Evolutionary conservation across 345 rosid genomes (phyloP).

Genomic region (Triadica sebifera): DNA sequence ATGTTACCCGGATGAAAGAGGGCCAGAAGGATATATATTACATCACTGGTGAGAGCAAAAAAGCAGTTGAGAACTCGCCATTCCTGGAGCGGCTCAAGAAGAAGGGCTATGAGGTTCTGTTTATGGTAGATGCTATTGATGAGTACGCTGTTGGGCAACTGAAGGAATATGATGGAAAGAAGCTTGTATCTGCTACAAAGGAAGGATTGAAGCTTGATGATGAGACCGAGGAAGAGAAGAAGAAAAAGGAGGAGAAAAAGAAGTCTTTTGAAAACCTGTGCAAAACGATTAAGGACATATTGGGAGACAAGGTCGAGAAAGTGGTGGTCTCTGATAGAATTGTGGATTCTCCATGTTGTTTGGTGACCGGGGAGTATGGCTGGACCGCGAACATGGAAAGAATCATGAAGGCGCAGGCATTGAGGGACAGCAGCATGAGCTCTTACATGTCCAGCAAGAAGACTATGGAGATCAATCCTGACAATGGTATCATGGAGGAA

Average conservation of each 20-base stretch:
- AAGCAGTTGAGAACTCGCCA: slow-evolving; percentile 87
- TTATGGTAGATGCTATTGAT: slow-evolving; percentile 89
- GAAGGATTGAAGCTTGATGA: slow-evolving; percentile 81
- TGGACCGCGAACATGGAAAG: slow-evolving; percentile 96
- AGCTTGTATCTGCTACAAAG: slow-evolving; percentile 77
- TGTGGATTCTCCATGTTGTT: slow-evolving; percentile 83
- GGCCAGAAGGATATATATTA: slow-evolving; percentile 82
- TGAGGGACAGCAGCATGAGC: slow-evolving; percentile 85
- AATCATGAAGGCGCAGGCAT: slow-evolving; percentile 85
- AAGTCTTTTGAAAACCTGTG: slow-evolving; percentile 73
- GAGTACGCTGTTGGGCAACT: slow-evolving; percentile 82
- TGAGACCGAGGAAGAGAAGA: slow-evolving; percentile 78
- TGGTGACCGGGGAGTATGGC: slow-evolving; percentile 85
- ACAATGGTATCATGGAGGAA: slow-evolving; percentile 89
- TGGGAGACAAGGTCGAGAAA: slow-evolving; percentile 79
- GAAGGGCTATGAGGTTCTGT: slow-evolving; percentile 82
- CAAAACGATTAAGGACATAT: slow-evolving; percentile 72
- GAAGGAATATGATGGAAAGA: slow-evolving; percentile 83
- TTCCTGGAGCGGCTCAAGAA: slow-evolving; percentile 81
- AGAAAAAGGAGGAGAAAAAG: slow-evolving; percentile 69
- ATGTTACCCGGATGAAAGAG: slow-evolving; percentile 89
- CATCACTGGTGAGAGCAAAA: slow-evolving; percentile 78
- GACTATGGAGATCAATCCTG: slow-evolving; percentile 86
- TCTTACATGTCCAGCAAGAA: slow-evolving; percentile 93
- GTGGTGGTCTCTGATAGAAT: slow-evolving; percentile 80